Evolutionary conservation across 108 stramenopile genomes (phyloP), one percentile per base, ranked within the genome.

Genomic region (Seminavis robusta): DNA sequence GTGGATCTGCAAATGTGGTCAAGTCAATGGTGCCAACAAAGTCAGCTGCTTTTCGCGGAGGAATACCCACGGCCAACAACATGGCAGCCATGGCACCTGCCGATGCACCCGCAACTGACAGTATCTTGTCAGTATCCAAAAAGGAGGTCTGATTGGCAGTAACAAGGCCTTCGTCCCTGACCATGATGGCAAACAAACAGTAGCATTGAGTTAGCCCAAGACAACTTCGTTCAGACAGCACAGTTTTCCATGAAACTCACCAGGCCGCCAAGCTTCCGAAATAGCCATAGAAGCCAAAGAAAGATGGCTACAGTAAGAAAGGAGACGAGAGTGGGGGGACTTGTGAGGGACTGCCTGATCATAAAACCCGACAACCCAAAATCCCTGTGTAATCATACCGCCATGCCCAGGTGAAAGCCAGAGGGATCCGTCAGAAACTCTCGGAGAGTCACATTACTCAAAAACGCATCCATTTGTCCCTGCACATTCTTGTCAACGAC

Each of bases 71-170:
- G 1, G 83, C 76, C 36, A 90, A 67, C 46, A 86, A 59, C 6
- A 86, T 69, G 15, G 89, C 89, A 13, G 85, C 84, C 89, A 90
- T 90, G 28, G 89, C 89, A 17, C 89, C 89, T 2, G 89, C 85
- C 4, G 81, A 83, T 26, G 85, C 89, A 9, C 89, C 89, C 1
- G 89, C 63, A 0, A 84, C 81, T 8, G 78, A 79, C 44, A 60
- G 33, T 1, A 73, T 50, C 2, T 61, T 48, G 5, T 29, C n/a
- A 8, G 24, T 28, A n/a, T 28, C 25, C 4, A 48, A 28, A 27
- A 8, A 10, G 16, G 44, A 45, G 16, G 44, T 45, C 10, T 8
- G 8, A 25, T 4, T 29, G 24, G 19, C 7, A 10, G 23, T 7
- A 10, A 16, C 44, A 2, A 59, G 33, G n/a, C 20, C 19, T 8